Conservation (phyloP, 108 stramenopile species). For the Thalassiosira profunda region DNA sequence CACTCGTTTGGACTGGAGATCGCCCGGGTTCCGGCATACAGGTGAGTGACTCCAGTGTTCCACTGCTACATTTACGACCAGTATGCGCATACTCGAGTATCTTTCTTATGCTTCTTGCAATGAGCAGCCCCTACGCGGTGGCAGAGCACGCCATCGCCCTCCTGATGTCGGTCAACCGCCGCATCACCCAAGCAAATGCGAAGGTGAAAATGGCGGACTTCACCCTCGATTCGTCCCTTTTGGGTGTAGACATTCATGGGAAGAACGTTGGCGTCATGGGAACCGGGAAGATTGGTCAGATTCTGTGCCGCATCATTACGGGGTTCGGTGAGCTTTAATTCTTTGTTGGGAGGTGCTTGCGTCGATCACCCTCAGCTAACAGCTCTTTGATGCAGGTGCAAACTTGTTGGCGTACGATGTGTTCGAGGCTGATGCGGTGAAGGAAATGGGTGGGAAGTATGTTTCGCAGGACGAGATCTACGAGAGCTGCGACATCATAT, state of each 20-base stretch:
- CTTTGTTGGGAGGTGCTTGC: no score
- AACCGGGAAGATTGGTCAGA: conserved; percentile 80
- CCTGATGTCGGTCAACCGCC: conserved; percentile 79
- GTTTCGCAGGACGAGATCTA: conserved; percentile 76
- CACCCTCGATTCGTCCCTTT: conserved; percentile 73
- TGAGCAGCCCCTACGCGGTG: conserved; percentile 86
- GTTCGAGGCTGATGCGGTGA: conserved; percentile 64
- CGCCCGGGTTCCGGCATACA: conserved; percentile 83
- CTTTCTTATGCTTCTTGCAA: no score
- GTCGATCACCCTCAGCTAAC: no score
- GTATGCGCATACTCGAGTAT: no score
- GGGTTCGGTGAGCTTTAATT: no score
- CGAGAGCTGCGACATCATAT: conserved; percentile 66
- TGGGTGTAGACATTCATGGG: conserved; percentile 81
- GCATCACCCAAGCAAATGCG: conserved; percentile 53
- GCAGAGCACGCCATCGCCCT: conserved; percentile 84
- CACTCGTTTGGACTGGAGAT: conserved; percentile 67
- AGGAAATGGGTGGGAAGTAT: conserved; percentile 72
- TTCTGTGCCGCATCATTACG: conserved; percentile 70
- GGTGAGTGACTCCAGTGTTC: no score
- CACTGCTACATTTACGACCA: no score
- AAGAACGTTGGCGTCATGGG: conserved; percentile 71
- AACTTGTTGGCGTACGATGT: conserved; percentile 66
- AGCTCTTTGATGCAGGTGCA: no score
- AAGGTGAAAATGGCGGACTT: conserved; percentile 84